Evolutionary conservation across 208 protist species (phyloP), one percentile per base, ranked within the genome.

Genomic region (Leishmania gerbilli): DNA sequence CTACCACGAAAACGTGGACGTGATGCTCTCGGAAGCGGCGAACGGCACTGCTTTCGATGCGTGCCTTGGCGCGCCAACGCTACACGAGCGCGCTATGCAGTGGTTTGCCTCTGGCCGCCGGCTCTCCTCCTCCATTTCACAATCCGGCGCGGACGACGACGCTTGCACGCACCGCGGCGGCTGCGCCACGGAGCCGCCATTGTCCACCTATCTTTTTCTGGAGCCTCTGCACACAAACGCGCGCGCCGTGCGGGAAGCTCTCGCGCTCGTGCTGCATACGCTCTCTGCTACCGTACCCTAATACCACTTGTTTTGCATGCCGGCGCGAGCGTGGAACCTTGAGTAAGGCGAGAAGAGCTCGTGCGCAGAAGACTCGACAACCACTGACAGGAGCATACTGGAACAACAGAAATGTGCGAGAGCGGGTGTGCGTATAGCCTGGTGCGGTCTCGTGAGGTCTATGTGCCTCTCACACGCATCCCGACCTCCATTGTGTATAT

Each of bases 201-300:
- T 45, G 27, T 7, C 51, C 27, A 24, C 13, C 5, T n/a, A 7
- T 21, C 77, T 71, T 13, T 67, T 85, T 65, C 27, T 81, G 3
- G 82, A 85, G 77, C 82, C 82, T 15, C 72, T 85, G 1, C 42
- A 42, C 77, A 79, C 82, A 11, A 85, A 85, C 72, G 42, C 65
- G 60, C 77, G 74, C 21, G 72, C 72, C 31, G 72, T 85, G 11
- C 77, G 82, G 5, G 82, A 85, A 69, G 71, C 82, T 13, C 51
- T 85, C 11, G 45, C 49, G 13, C 82, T 85, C 21, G 47, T 85
- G n/a, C 19, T 77, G 13, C 42, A 49, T 8, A 80, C 82, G 17
- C 77, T 85, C 53, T 81, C 72, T 60, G 76, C 81, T 75, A 53
- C 60, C 45, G 62, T 71, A 24, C 4, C 60, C 47, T 76, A 34